A percentile compares a stretch with the other conserved stretches of the same genome.
phyloP scores from a whole-genome alignment of 371 early-diverging fungal genomes.

The Mortierella sp. region DNA sequence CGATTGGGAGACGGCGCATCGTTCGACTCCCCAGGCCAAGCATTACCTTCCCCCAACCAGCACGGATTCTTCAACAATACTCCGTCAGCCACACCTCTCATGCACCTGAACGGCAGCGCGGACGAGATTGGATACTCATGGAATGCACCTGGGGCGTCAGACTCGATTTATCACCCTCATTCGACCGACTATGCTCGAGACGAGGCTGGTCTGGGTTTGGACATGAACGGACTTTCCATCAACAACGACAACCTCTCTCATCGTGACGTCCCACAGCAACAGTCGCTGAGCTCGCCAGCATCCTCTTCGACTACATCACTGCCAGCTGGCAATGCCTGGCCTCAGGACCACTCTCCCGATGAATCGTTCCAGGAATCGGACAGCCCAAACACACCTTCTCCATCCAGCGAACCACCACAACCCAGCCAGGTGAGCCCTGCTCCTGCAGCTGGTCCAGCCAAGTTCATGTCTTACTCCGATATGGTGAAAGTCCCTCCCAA shows the following conservation, averaged over 20 bases:
- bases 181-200: not conserved
- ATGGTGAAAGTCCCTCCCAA: constrained; percentile 37
- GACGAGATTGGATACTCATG: constrained; percentile 11
- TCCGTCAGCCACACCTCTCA: not conserved
- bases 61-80: not conserved
- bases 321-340: not conserved
- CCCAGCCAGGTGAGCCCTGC: not conserved
- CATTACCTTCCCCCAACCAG: not conserved
- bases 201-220: not conserved
- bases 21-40: constrained; percentile 11
- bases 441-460: constrained; percentile 4
- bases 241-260: not conserved
- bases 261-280: not conserved
- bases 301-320: not conserved
- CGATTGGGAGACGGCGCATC: not conserved
- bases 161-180: not conserved
- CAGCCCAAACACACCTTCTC: not conserved
- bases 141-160: constrained; percentile 1
- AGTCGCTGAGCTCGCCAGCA: not conserved
- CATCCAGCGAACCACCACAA: not conserved
- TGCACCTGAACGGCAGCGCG: not conserved
- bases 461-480: constrained; percentile 42
- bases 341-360: not conserved
- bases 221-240: not conserved
- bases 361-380: not conserved